Conservation (phyloP, 192 early-diverging fungal species). For the Dissophora globulifera region DNA sequence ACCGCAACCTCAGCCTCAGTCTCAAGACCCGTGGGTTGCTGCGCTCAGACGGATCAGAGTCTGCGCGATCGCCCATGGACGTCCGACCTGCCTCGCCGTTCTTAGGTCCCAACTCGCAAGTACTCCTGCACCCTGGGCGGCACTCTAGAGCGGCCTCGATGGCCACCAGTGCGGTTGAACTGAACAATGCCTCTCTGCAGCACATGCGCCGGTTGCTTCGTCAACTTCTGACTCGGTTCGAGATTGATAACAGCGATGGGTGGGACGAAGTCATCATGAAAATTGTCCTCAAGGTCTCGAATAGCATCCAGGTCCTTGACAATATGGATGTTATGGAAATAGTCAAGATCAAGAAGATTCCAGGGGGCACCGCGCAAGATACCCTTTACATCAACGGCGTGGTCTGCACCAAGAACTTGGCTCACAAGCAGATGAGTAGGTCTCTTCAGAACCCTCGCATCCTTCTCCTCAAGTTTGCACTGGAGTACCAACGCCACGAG, state of each 20-base stretch:
- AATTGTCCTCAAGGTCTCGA: slow-evolving; percentile 74
- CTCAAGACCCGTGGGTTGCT: slow-evolving; percentile 50
- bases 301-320: slow-evolving; percentile 76
- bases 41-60: slow-evolving; percentile 51
- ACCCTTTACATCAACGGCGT: slow-evolving; percentile 89
- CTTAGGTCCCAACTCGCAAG: slow-evolving; percentile 12
- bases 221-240: slow-evolving; percentile 76
- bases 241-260: slow-evolving; percentile 59
- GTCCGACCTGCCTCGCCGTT: slow-evolving; percentile 50
- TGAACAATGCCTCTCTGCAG: slow-evolving; percentile 70
- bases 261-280: slow-evolving; percentile 82
- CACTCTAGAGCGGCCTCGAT: slow-evolving; percentile 43
- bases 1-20: slow-evolving; percentile 44
- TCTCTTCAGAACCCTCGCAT: slow-evolving; percentile 77
- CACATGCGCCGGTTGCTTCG: slow-evolving; percentile 77
- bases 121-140: slow-evolving; percentile 18
- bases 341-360: slow-evolving; percentile 95
- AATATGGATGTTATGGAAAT: slow-evolving; percentile 82
- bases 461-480: slow-evolving; percentile 85
- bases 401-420: slow-evolving; percentile 93
- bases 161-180: slow-evolving; percentile 54
- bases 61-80: slow-evolving; percentile 49
- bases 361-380: slow-evolving; percentile 83
- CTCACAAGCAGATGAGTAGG: slow-evolving; percentile 90
- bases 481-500: slow-evolving; percentile 81